These are phyloP conservation scores for Bipolaris sorokiniana DNA, from an alignment of 2,329 filamentous ascomycete genomes.

Conservation along the genomic window DNA sequence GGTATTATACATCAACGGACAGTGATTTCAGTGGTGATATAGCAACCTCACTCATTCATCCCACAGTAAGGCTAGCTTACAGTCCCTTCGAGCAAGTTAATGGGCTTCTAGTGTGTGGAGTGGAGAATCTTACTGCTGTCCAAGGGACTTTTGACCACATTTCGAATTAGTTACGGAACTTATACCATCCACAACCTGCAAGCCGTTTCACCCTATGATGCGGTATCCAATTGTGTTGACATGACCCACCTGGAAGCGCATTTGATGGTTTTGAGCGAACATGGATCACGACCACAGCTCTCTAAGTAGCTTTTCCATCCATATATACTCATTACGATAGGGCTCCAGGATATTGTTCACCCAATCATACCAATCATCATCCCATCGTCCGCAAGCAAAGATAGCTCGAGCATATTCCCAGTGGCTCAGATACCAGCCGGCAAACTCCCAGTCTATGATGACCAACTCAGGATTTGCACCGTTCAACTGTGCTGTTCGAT, in stretches of 20 bases:
- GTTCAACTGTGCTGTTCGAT: slow-evolving; percentile 1
- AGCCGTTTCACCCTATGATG: no score
- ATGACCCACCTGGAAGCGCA: no score
- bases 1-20: no score
- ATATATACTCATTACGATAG: slow-evolving; percentile 26
- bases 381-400: slow-evolving; percentile 41
- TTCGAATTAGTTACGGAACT: no score
- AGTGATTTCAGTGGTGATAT: neutral
- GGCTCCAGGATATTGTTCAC: slow-evolving; percentile 39
- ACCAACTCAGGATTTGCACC: slow-evolving; percentile 30
- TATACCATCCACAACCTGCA: no score
- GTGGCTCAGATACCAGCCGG: slow-evolving; percentile 51
- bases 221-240: no score
- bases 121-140: no score
- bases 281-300: slow-evolving; percentile 20
- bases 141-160: no score
- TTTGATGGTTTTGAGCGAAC: no score
- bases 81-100: neutral
- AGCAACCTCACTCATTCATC: neutral
- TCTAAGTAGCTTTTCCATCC: slow-evolving; percentile 24
- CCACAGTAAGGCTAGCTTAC: no score
- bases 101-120: no score
- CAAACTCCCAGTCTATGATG: slow-evolving; percentile 52
- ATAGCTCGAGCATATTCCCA: slow-evolving; percentile 51
- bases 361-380: slow-evolving; percentile 46